Evolutionary conservation across 805 yeast genomes (phyloP).

Genomic region (Kodamaea leandrae): DNA sequence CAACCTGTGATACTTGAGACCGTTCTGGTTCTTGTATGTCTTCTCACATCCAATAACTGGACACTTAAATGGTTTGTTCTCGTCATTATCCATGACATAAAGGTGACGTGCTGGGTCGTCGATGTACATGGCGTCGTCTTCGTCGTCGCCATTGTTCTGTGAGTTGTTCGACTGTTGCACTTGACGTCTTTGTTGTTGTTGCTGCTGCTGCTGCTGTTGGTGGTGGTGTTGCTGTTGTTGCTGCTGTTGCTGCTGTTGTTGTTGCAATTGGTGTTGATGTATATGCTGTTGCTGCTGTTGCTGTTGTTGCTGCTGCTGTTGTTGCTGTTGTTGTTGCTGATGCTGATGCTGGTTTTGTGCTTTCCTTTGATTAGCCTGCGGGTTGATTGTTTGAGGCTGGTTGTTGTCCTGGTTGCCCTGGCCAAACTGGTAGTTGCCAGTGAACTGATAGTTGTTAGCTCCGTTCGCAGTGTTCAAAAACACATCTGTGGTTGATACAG

Average conservation of each 20-base stretch:
- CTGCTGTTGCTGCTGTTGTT: constrained; percentile 15
- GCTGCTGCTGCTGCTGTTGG: constrained; percentile 12
- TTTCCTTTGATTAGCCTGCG: constrained; percentile 7
- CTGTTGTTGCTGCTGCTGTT: constrained; percentile 17
- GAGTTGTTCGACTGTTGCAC: constrained; percentile 15
- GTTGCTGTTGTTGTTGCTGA: constrained; percentile 15
- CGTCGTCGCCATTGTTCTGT: constrained; percentile 41
- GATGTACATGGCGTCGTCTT: constrained; percentile 72
- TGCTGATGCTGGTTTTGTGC: constrained; percentile 13
- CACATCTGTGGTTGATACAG: constrained; percentile 91
- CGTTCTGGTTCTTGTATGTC: constrained; percentile 96
- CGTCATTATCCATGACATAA: constrained; percentile 88
- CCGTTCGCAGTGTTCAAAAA: constrained; percentile 54
- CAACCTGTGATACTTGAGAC: constrained; percentile 88
- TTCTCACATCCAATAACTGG: constrained; percentile 98
- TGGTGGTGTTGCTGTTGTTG: constrained; percentile 14
- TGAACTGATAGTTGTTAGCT: constrained; percentile 11
- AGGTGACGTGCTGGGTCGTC: constrained; percentile 96
- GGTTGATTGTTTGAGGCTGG: constrained; percentile 13
- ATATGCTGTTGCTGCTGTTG: constrained; percentile 18
- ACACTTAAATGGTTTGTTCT: constrained; percentile 92
- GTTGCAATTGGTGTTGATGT: constrained; percentile 16
- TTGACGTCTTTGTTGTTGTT: constrained; percentile 16
- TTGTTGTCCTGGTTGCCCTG: constrained; percentile 11
- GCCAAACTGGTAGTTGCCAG: constrained; percentile 13